A percentile compares a stretch with the other conserved stretches of the same genome.
Evolutionary conservation across 2,329 filamentous ascomycete species (phyloP).

Genomic region (Venturia carpophila): DNA sequence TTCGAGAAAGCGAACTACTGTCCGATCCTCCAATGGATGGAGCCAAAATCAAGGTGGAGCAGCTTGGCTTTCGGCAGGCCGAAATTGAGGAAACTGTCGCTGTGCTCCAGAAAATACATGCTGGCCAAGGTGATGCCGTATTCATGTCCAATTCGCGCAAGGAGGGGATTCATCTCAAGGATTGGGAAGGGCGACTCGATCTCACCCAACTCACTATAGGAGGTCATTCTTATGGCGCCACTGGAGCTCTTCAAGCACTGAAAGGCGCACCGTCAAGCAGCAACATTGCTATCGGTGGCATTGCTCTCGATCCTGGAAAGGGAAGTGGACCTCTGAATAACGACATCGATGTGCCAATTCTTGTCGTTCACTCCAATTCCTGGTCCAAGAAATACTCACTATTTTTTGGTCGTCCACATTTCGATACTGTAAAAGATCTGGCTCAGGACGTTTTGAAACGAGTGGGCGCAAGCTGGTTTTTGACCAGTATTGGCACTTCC

Average conservation of each 20-base stretch:
- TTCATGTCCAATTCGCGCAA: conserved; percentile 15
- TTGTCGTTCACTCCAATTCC: conserved; percentile 15
- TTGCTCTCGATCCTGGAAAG: conserved; percentile 17
- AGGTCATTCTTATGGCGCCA: conserved; percentile 75
- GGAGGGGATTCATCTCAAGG: conserved; percentile 10
- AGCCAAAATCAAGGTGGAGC: conserved; percentile 8
- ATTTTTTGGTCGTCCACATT: conserved; percentile 17
- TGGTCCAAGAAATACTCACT: conserved; percentile 14
- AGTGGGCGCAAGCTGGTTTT: conserved; percentile 15
- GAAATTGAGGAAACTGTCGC: conserved; percentile 15
- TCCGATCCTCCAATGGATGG: conserved; percentile 23
- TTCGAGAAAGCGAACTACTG: conserved; percentile 31
- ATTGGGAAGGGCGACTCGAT: conserved; percentile 13
- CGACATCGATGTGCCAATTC: conserved; percentile 16
- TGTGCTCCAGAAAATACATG: conserved; percentile 8
- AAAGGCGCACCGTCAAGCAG: conserved; percentile 40
- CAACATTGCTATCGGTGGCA: conserved; percentile 10
- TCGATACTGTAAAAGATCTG: conserved; percentile 15
- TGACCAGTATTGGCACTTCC: conserved; percentile 17
- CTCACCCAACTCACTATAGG: conserved; percentile 29
- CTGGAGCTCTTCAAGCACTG: conserved; percentile 65
- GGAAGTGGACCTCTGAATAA: conserved; percentile 13
- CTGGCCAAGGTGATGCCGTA: background rate
- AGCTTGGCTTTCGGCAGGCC: conserved; percentile 16
- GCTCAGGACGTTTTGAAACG: background rate